phyloP scores from a whole-genome alignment of 257 asterid species.

The Forsythia suspensa region DNA sequence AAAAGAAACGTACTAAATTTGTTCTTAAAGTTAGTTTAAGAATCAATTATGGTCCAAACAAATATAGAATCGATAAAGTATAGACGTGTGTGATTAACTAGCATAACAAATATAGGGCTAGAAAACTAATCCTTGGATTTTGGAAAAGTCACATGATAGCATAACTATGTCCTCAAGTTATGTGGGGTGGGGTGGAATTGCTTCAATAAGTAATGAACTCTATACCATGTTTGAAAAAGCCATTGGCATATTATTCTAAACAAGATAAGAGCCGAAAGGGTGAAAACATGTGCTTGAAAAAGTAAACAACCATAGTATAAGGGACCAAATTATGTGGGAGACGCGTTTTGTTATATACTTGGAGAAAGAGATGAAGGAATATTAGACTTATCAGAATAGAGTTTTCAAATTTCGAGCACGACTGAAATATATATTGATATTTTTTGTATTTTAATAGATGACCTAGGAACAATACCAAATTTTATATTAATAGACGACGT shows the following conservation, averaged over 20 bases:
- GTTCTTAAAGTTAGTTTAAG: no score
- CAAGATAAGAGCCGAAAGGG: not conserved
- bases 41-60: no score
- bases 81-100: not conserved
- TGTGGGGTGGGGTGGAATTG: not conserved
- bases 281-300: not conserved
- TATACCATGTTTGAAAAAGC: slow-evolving; percentile 1
- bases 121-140: not conserved
- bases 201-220: not conserved
- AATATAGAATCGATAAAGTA: not conserved
- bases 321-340: not conserved
- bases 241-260: not conserved
- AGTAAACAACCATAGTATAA: not conserved
- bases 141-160: not conserved
- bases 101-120: not conserved
- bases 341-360: no score
- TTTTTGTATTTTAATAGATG: no score
- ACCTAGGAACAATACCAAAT: no score
- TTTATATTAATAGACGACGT: no score
- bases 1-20: no score
- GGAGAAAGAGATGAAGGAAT: no score
- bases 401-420: no score
- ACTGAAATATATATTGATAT: no score
- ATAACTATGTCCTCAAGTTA: not conserved
- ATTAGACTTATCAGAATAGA: no score